phyloP scores from a whole-genome alignment of 148 eudicot species.

The Amaranthus cruentus region DNA sequence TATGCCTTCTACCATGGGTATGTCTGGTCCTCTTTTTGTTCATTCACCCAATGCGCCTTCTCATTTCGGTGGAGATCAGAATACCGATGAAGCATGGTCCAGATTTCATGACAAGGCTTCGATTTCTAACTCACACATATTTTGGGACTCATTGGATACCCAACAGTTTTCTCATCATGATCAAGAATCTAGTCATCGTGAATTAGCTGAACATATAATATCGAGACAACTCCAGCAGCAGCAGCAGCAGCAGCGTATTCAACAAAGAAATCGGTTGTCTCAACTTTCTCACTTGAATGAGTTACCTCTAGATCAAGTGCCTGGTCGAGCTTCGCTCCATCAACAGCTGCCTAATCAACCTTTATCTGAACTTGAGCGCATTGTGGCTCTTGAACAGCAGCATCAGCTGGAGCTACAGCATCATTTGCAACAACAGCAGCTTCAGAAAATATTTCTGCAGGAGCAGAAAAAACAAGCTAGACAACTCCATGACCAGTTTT shows the following conservation, averaged over 20 bases:
- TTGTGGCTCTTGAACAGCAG: slow-evolving; percentile 68
- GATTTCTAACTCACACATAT: slow-evolving; percentile 41
- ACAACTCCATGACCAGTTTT: slow-evolving; percentile 55
- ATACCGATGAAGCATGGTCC: slow-evolving; percentile 51
- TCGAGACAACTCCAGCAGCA: slow-evolving; percentile 52
- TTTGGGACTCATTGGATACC: slow-evolving; percentile 54
- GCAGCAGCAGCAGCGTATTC: slow-evolving; percentile 38
- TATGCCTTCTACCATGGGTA: slow-evolving; percentile 33
- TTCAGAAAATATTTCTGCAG: slow-evolving; percentile 59
- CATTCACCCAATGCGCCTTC: slow-evolving; percentile 37
- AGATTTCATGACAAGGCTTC: slow-evolving; percentile 41
- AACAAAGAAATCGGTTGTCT: slow-evolving; percentile 46
- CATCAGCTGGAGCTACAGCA: slow-evolving; percentile 42
- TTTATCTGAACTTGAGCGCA: slow-evolving; percentile 65
- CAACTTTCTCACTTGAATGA: slow-evolving; percentile 58
- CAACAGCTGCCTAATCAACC: slow-evolving; percentile 53
- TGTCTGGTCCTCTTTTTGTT: slow-evolving; percentile 39
- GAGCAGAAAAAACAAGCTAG: slow-evolving; percentile 71
- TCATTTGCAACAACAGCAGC: slow-evolving; percentile 38
- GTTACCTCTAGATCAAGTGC: slow-evolving; percentile 40
- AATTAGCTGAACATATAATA: slow-evolving; percentile 55
- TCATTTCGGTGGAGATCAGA: slow-evolving; percentile 40
- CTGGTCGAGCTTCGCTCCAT: slow-evolving; percentile 41
- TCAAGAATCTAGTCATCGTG: slow-evolving; percentile 54
- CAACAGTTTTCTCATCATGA: slow-evolving; percentile 40